Evolutionary conservation across 2,329 filamentous ascomycete species (phyloP).

Genomic region (Xylariaceae sp.): DNA sequence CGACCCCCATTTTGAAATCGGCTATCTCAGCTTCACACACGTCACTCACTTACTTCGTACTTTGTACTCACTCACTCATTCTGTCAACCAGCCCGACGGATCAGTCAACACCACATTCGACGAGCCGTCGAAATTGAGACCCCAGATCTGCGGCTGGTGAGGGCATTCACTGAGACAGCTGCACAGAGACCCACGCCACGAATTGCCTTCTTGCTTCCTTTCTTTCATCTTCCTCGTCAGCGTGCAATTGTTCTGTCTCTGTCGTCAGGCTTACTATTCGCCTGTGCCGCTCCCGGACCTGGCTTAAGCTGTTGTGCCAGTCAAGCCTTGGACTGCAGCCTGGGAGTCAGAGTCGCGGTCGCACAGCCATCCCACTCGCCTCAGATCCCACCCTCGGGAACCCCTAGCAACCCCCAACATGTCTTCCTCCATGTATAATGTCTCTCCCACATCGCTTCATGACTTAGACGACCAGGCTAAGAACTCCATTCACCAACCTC

Average conservation of each 20-base stretch:
- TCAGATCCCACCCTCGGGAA: conserved; percentile 24
- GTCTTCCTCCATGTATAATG: conserved; percentile 40
- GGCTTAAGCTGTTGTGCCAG: conserved; percentile 25
- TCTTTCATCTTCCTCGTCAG: neutral
- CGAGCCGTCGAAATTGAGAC: conserved; percentile 18
- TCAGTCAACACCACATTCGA: conserved; percentile 5
- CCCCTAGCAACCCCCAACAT: conserved; percentile 33
- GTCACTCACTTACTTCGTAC: neutral
- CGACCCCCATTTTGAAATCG: conserved; percentile 21
- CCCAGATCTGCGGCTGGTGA: conserved; percentile 14
- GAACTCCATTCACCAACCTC: conserved; percentile 30
- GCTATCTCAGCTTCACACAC: conserved; percentile 20
- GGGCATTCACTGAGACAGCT: conserved; percentile 3
- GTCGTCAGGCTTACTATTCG: conserved; percentile 11
- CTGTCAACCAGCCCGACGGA: conserved; percentile 2
- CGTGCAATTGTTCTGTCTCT: conserved; percentile 6
- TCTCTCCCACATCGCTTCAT: conserved; percentile 38
- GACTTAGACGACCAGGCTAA: conserved; percentile 32
- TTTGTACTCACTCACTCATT: neutral
- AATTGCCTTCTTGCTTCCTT: conserved; percentile 1
- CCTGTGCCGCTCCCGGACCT: conserved; percentile 17
- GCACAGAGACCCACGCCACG: neutral
- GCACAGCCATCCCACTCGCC: conserved; percentile 20
- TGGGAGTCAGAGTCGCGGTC: conserved; percentile 20
- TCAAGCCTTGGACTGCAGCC: conserved; percentile 18